A percentile compares a stretch with the other conserved stretches of the same genome.
Evolutionary conservation across 23 red algal species (phyloP).

Genomic region (Agarophyton chilense): DNA sequence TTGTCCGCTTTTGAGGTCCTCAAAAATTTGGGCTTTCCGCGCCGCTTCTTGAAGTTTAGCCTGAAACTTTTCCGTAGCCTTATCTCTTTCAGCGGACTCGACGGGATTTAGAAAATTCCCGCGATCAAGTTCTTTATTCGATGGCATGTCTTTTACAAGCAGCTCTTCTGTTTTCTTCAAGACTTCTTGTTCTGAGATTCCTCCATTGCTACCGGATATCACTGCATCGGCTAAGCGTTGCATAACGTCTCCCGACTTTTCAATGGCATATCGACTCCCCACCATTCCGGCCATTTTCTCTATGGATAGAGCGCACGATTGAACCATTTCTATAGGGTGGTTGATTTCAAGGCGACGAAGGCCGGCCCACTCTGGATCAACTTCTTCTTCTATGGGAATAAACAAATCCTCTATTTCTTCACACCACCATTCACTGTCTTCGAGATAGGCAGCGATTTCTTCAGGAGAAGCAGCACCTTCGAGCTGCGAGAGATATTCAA

Average conservation of each 20-base stretch:
- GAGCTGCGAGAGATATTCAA: conserved; percentile 44
- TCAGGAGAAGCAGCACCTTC: conserved; percentile 22
- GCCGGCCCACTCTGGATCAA: conserved; percentile 26
- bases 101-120: conserved; percentile 4
- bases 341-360: conserved; percentile 34
- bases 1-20: not conserved
- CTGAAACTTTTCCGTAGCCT: conserved; percentile 13
- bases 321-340: conserved; percentile 45
- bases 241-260: conserved; percentile 26
- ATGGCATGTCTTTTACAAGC: not conserved
- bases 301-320: conserved; percentile 16
- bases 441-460: conserved; percentile 50
- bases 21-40: not conserved
- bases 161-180: not conserved
- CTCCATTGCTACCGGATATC: not conserved
- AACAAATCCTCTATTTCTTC: conserved; percentile 54
- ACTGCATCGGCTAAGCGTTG: not conserved
- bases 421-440: conserved; percentile 50
- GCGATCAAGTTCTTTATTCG: not conserved
- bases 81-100: conserved; percentile 15
- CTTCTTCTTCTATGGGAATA: conserved; percentile 34
- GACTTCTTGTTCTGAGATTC: not conserved
- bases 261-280: conserved; percentile 35
- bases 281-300: conserved; percentile 59
- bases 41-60: not conserved